These are phyloP conservation scores for Sphagnurus paluster DNA, from an alignment of 1,284 basidiomycete species.

Conservation along the genomic window DNA sequence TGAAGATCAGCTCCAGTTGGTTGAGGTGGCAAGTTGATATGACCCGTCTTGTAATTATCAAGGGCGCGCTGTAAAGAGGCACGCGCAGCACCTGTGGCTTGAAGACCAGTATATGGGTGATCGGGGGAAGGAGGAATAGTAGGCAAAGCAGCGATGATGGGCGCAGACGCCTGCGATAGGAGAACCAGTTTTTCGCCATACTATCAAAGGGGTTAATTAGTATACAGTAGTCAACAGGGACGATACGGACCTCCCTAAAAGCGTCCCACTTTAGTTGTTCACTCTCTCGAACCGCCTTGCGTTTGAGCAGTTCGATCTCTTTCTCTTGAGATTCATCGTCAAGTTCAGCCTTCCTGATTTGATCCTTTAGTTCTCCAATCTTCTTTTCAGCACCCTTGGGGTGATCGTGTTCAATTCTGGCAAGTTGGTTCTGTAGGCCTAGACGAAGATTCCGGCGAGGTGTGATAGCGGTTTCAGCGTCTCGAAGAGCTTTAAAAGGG, in stretches of 20 bases:
- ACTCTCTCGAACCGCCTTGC: constrained; percentile 71
- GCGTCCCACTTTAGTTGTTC: constrained; percentile 77
- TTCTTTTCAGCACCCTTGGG: constrained; percentile 59
- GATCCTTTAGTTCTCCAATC: constrained; percentile 62
- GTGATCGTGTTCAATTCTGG: constrained; percentile 62
- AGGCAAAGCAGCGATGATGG: constrained; percentile 61
- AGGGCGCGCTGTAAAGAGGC: constrained; percentile 75
- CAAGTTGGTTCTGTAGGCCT: constrained; percentile 59
- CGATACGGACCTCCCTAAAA: constrained; percentile 59
- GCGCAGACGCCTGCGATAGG: constrained; percentile 64
- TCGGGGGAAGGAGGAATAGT: constrained; percentile 55
- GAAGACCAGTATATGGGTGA: constrained; percentile 58
- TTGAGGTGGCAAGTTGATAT: constrained; percentile 50
- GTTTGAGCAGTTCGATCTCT: constrained; percentile 67
- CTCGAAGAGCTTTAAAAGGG: constrained; percentile 68
- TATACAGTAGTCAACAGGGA: not conserved
- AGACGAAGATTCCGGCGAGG: constrained; percentile 63
- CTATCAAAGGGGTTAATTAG: constrained; percentile 36
- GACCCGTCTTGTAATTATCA: constrained; percentile 72
- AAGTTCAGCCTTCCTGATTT: constrained; percentile 59
- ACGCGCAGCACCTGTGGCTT: constrained; percentile 64
- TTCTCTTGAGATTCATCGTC: constrained; percentile 67
- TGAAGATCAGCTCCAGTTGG: constrained; percentile 51
- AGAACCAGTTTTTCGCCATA: constrained; percentile 77
- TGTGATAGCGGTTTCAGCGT: constrained; percentile 59